These are phyloP conservation scores for Murraya koenigii DNA, from an alignment of 345 rosid genomes.

Conservation along the genomic window DNA sequence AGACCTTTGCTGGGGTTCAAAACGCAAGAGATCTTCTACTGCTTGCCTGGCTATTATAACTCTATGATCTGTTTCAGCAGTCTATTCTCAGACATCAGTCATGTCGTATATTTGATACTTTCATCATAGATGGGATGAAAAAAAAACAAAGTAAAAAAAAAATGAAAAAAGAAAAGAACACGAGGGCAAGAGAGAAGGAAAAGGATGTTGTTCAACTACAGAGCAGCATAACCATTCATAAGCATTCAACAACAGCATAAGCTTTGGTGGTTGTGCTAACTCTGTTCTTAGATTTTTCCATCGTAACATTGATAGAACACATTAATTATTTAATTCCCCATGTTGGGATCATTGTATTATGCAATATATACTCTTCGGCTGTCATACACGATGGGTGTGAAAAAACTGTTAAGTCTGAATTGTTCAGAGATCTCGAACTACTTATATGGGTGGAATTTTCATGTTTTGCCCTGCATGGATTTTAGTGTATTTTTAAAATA, in stretches of 20 bases:
- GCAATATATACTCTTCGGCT: background rate
- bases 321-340: background rate
- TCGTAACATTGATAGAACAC: background rate
- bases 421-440: background rate
- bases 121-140: background rate
- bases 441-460: no score
- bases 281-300: background rate
- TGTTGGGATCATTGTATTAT: constrained; percentile 7
- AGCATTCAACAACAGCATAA: no score
- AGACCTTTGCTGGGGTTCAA: constrained; percentile 78
- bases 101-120: constrained; percentile 9
- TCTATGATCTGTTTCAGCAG: constrained; percentile 18
- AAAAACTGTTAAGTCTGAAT: background rate
- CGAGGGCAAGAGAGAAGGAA: background rate
- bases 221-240: background rate
- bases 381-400: background rate
- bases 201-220: background rate
- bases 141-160: background rate
- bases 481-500: no score
- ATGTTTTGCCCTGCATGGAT: no score
- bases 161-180: background rate
- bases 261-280: background rate
- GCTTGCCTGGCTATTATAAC: constrained; percentile 35
- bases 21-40: constrained; percentile 70
- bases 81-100: background rate